Evolutionary conservation across 345 rosid species (phyloP), one percentile per base, ranked within the genome.

Genomic region (Geranium brycei): DNA sequence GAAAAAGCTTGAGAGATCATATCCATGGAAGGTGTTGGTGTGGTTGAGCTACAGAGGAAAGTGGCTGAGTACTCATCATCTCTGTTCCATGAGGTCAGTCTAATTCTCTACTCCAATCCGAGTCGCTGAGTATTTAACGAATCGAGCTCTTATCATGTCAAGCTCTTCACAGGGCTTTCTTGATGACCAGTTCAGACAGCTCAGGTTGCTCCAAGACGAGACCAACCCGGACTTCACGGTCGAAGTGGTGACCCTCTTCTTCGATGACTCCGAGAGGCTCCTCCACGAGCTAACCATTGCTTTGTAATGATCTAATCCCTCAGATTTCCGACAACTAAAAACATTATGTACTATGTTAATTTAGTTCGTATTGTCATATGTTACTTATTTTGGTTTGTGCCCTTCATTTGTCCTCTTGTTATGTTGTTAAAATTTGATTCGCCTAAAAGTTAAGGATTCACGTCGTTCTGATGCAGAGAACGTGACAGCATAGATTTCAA

Each of bases 231-330:
- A 78, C 64, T 85, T 85, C 70, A 85, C 80, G 13, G 82, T 68
- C 30, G 89, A 85, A 76, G 87, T 82, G 23, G 85, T 82, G 14
- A 65, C 83, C 17, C 82, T 82, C 51, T 85, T 78, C 85, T 85
- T 85, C 73, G 57, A 75, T 60, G 89, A 82, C 19, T 70, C 85
- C 23, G 79, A 84, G 62, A 78, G 84, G 71, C 84, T 84, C 58
- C 78, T 84, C 28, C 68, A 76, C 60, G 82, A 84, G 66, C 72
- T 84, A 23, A 70, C 89, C 58, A 67, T 63, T 23, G 72, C 76
- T 53, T 68, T 84, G 89, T 84, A 58, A 78, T 79, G 17, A 47
- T 13, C 31, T 59, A 3, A 32, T 31, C 19, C 62, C 0, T 11
- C 51, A 10, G n/a, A 18, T 19, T 58, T 41, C 38, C 3, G 35